Conservation (phyloP, 768 basidiomycete genomes). For the Gloeostereum incarnatum region DNA sequence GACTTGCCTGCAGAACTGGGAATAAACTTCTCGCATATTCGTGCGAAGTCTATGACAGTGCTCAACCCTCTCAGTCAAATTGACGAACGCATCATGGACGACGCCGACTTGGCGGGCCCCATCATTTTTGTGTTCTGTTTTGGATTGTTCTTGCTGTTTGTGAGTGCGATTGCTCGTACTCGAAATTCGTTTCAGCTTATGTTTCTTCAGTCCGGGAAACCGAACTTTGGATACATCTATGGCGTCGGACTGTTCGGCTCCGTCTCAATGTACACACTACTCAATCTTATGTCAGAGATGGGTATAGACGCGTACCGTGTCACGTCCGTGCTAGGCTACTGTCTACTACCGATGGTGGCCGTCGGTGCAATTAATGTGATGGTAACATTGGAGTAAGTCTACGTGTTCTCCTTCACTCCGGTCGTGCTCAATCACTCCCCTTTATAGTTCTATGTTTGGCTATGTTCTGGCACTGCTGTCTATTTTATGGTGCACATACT, state of each 20-base stretch:
- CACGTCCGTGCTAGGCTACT: conserved; percentile 93
- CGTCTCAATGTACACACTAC: conserved; percentile 82
- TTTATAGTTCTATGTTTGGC: conserved; percentile 66
- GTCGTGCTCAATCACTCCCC: conserved; percentile 6
- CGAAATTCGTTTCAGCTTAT: conserved; percentile 6
- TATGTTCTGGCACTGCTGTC: conserved; percentile 76
- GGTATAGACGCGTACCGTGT: conserved; percentile 95
- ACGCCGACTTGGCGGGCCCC: conserved; percentile 95
- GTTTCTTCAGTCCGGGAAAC: conserved; percentile 79
- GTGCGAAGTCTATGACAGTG: conserved; percentile 88
- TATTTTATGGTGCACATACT: conserved; percentile 95
- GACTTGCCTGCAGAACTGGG: conserved; percentile 64
- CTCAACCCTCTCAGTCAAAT: conserved; percentile 83
- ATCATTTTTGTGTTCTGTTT: conserved; percentile 94
- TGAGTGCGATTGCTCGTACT: conserved; percentile 30
- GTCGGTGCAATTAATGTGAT: conserved; percentile 85
- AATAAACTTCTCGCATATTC: conserved; percentile 95
- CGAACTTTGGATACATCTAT: conserved; percentile 98
- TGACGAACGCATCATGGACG: conserved; percentile 96
- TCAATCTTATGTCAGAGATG: conserved; percentile 94
- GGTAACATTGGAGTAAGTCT: conserved; percentile 77
- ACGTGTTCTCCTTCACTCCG: conserved; percentile 3
- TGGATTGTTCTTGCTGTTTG: conserved; percentile 85
- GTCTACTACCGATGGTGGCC: conserved; percentile 93
- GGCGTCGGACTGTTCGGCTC: conserved; percentile 95